Percentiles rank a stretch among this genome's conserved stretches.
Evolutionary conservation across 2,329 filamentous ascomycete species (phyloP).

Genomic region (Colletotrichum sansevieriae): DNA sequence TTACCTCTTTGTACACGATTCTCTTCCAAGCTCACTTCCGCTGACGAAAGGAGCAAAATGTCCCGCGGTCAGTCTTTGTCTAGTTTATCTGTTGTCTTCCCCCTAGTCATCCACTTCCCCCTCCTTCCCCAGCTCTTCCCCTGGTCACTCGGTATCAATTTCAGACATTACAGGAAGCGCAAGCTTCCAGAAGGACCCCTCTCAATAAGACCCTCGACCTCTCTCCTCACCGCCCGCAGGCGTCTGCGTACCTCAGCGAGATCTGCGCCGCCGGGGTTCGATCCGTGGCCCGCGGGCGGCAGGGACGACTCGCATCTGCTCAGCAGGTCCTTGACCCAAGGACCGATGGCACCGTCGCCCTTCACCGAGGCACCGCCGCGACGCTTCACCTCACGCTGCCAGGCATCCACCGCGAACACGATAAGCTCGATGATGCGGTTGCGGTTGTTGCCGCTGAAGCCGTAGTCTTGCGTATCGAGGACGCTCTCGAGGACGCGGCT

Average conservation of each 20-base stretch:
- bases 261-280: slow-evolving; percentile 61
- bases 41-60: background rate
- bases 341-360: slow-evolving; percentile 54
- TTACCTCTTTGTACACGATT: slow-evolving; percentile 39
- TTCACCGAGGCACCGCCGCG: slow-evolving; percentile 56
- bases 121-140: background rate
- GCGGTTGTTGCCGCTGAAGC: slow-evolving; percentile 65
- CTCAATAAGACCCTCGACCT: slow-evolving; percentile 60
- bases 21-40: background rate
- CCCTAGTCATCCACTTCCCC: background rate
- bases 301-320: slow-evolving; percentile 62
- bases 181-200: slow-evolving; percentile 57
- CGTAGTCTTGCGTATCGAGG: slow-evolving; percentile 70
- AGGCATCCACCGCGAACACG: slow-evolving; percentile 61
- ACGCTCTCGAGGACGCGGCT: slow-evolving; percentile 68
- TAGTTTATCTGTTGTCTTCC: slow-evolving; percentile 15
- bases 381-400: slow-evolving; percentile 64
- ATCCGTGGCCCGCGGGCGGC: slow-evolving; percentile 54
- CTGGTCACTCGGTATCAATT: slow-evolving; percentile 2
- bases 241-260: slow-evolving; percentile 58
- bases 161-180: slow-evolving; percentile 57
- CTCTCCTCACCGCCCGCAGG: slow-evolving; percentile 58
- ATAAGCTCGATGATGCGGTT: slow-evolving; percentile 69
- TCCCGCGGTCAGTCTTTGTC: slow-evolving; percentile 22
- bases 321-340: slow-evolving; percentile 64